Evolutionary conservation across 2,329 filamentous ascomycete species (phyloP).

Genomic region (Onygenales sp.): DNA sequence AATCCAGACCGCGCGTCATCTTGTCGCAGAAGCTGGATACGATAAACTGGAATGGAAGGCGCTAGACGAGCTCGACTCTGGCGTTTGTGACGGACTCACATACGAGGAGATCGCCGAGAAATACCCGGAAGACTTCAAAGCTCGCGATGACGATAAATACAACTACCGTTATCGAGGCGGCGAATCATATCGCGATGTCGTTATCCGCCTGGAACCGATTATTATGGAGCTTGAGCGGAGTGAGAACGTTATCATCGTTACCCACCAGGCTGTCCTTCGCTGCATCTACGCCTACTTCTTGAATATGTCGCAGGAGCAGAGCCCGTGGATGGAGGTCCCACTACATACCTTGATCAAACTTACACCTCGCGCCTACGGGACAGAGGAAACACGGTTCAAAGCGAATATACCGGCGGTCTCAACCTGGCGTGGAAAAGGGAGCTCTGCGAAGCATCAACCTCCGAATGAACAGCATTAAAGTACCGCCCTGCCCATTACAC

Average conservation of each 20-base stretch:
- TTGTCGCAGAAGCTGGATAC: conserved; percentile 59
- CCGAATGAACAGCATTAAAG: conserved; percentile 2
- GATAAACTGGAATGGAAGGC: conserved; percentile 99
- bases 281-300: conserved; percentile 99
- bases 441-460: conserved; percentile 73
- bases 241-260: conserved; percentile 96
- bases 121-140: conserved; percentile 90
- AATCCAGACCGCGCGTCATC: conserved; percentile 78
- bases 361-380: conserved; percentile 88
- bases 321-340: conserved; percentile 97
- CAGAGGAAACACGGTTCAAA: conserved; percentile 76
- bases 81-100: conserved; percentile 91
- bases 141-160: conserved; percentile 97
- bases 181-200: conserved; percentile 91
- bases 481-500: not conserved
- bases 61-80: conserved; percentile 90
- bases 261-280: conserved; percentile 89
- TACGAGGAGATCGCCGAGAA: conserved; percentile 88
- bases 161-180: conserved; percentile 98
- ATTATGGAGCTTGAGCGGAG: conserved; percentile 98
- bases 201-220: conserved; percentile 94
- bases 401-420: conserved; percentile 93
- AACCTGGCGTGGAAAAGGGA: conserved; percentile 92
- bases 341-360: conserved; percentile 94
- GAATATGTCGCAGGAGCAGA: conserved; percentile 86